Evolutionary conservation across 2,329 filamentous ascomycete genomes (phyloP).

Genomic region (Penicillium sp.): DNA sequence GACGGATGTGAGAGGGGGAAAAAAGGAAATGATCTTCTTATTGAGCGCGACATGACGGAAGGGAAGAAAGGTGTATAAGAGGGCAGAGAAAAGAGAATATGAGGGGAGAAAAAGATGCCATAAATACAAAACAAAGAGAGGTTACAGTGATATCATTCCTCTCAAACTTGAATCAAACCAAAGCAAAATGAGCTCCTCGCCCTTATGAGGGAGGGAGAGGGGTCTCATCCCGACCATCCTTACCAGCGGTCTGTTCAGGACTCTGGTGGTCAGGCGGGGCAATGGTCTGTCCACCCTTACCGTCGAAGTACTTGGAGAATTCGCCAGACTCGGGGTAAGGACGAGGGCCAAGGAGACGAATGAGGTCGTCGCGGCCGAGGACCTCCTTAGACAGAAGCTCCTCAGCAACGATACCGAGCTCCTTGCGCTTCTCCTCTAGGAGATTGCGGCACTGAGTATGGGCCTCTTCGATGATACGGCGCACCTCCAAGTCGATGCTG

Average conservation of each 20-base stretch:
- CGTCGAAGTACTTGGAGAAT: slow-evolving; percentile 90
- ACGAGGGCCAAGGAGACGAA: slow-evolving; percentile 79
- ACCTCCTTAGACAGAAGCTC: slow-evolving; percentile 92
- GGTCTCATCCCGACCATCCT: slow-evolving; percentile 39
- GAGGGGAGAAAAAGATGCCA: slow-evolving; percentile 26
- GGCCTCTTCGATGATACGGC: slow-evolving; percentile 86
- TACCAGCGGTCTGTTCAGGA: slow-evolving; percentile 43
- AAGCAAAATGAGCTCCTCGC: slow-evolving; percentile 7
- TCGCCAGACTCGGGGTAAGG: slow-evolving; percentile 85
- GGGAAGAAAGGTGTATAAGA: slow-evolving; percentile 11
- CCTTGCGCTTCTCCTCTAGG: slow-evolving; percentile 79
- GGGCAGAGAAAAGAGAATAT: slow-evolving; percentile 15
- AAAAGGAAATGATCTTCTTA: slow-evolving; percentile 24
- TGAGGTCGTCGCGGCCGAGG: slow-evolving; percentile 86
- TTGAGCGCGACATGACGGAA: slow-evolving; percentile 27
- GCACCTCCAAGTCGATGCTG: slow-evolving; percentile 88
- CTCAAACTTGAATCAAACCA: slow-evolving; percentile 26
- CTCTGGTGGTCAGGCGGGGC: slow-evolving; percentile 52
- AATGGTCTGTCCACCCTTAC: slow-evolving; percentile 52
- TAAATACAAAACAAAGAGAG: slow-evolving; percentile 28
- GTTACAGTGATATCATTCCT: slow-evolving; percentile 30
- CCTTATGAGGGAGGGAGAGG: slow-evolving; percentile 25
- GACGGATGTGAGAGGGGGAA: not conserved
- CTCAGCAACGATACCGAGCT: slow-evolving; percentile 88
- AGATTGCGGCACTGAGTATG: slow-evolving; percentile 88